Evolutionary conservation across 2,329 filamentous ascomycete species (phyloP), one percentile per base, ranked within the genome.

Genomic region (Aureobasidium sp.): DNA sequence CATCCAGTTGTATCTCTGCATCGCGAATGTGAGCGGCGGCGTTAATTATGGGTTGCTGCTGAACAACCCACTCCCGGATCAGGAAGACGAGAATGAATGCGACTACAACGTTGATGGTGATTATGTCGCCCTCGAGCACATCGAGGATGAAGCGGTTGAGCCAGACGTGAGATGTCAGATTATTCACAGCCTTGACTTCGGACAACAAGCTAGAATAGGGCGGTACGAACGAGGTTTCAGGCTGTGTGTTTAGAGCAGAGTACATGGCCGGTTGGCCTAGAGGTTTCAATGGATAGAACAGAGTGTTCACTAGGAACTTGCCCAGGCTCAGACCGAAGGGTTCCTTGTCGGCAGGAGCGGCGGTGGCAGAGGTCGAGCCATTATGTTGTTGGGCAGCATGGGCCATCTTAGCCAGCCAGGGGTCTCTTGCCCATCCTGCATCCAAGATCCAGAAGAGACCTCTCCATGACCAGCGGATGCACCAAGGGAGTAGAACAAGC

Each of bases 11-110:
- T 68, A 62, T 73, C 31, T 66, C 62, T 37, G 62, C 69, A 20
- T 72, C 70, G 42, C 70, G 70, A 52, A 69, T 64, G 34, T 75
- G 66, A 5, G 72, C 73, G 27, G 73, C 87, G 79, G 94, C 87
- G 69, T 96, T 95, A 67, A 94, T 88, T 66, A 92, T 87, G 5
- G 93, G 94, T 71, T 99, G 94, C 73, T 99, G 94, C 73, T 99
- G 94, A 11, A 99, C 91, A 56, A 99, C 94, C 83, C 96, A 99
- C 76, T 99, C 94, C 51, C 95, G 82, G 51, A 99, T 97, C 4
- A 99, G 77, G 68, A 99, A 99, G 45, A 99, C 87, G n/a, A 99
- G 78, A 63, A 99, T 97, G 74, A 97, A 99, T 63, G 88, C 91
- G 48, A 96, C 83, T 8, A 99, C 93, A 56, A 97, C 90, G 12